Evolutionary conservation across 495 filamentous ascomycete genomes (phyloP).

Genomic region (Penicillium taxi): DNA sequence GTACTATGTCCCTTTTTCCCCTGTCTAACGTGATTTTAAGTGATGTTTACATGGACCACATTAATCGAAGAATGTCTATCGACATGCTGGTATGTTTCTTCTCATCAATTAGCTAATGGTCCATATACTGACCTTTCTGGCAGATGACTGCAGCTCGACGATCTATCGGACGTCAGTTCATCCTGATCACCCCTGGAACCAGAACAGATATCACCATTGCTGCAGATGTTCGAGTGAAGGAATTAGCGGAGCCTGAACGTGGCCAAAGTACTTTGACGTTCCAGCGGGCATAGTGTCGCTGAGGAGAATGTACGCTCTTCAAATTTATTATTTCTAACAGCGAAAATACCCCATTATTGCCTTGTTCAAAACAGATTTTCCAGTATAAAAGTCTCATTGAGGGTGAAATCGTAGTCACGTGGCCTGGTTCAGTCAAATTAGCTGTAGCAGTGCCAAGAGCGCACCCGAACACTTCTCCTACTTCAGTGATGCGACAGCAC

Average conservation of each 20-base stretch:
- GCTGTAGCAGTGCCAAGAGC: too few species aligned
- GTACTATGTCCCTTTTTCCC: not conserved
- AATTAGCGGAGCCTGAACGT: constrained; percentile 61
- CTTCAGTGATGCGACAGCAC: too few species aligned
- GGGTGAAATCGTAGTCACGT: too few species aligned
- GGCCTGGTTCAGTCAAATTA: too few species aligned
- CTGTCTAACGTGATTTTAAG: constrained; percentile 30
- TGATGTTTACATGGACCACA: constrained; percentile 98
- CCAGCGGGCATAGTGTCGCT: constrained; percentile 9
- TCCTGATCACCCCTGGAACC: constrained; percentile 91
- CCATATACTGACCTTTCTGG: constrained; percentile 6
- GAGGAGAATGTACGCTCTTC: too few species aligned
- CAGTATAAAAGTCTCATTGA: too few species aligned
- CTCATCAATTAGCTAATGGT: not conserved
- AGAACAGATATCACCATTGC: constrained; percentile 62
- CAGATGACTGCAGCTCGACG: constrained; percentile 76
- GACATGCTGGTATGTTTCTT: constrained; percentile 76
- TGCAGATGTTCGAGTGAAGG: constrained; percentile 76
- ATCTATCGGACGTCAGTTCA: constrained; percentile 84
- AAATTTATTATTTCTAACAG: too few species aligned
- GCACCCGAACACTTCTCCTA: too few species aligned
- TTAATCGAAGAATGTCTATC: constrained; percentile 89
- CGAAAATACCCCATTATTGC: too few species aligned
- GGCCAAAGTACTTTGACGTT: constrained; percentile 37
- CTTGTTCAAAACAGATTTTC: too few species aligned